Evolutionary conservation across 1,139 yeast genomes (phyloP).

Genomic region (Yamadazyma buinensis): DNA sequence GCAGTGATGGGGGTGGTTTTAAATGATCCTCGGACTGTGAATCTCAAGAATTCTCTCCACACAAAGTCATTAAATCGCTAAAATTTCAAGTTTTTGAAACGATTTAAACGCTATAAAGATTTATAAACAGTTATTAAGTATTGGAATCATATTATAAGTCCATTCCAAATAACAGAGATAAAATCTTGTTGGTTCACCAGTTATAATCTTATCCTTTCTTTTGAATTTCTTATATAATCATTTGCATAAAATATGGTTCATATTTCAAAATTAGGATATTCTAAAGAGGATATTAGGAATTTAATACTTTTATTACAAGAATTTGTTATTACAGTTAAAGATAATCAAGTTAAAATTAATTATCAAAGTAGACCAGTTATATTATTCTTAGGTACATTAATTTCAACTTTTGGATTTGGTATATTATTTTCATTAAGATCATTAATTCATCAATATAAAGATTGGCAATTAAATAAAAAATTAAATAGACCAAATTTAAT

Average conservation of each 20-base stretch:
- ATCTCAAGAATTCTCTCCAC: too few species aligned
- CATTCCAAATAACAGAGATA: too few species aligned
- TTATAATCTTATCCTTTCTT: too few species aligned
- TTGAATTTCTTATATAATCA: too few species aligned
- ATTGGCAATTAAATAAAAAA: slow-evolving; percentile 23
- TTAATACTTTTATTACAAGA: slow-evolving; percentile 35
- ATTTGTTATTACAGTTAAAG: slow-evolving; percentile 33
- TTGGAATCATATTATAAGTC: too few species aligned
- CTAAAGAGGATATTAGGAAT: slow-evolving; percentile 31
- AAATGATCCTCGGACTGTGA: too few species aligned
- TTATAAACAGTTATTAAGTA: too few species aligned
- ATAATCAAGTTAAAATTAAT: slow-evolving; percentile 39
- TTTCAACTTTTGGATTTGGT: slow-evolving; percentile 45
- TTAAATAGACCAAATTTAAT: slow-evolving; percentile 37
- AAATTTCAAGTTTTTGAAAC: too few species aligned
- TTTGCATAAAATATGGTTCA: slow-evolving; percentile 37
- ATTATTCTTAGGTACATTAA: slow-evolving; percentile 39
- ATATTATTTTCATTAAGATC: slow-evolving; percentile 31
- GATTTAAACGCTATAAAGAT: too few species aligned
- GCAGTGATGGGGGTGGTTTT: too few species aligned
- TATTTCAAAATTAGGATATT: slow-evolving; percentile 34
- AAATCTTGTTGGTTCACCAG: too few species aligned
- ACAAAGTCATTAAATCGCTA: too few species aligned
- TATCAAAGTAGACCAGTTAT: slow-evolving; percentile 45
- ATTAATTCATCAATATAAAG: slow-evolving; percentile 29